A percentile compares a stretch with the other conserved stretches of the same genome.
These are phyloP conservation scores for Arachnomyces sp. DNA, from an alignment of 2,329 filamentous ascomycete genomes.

Conservation along the genomic window DNA sequence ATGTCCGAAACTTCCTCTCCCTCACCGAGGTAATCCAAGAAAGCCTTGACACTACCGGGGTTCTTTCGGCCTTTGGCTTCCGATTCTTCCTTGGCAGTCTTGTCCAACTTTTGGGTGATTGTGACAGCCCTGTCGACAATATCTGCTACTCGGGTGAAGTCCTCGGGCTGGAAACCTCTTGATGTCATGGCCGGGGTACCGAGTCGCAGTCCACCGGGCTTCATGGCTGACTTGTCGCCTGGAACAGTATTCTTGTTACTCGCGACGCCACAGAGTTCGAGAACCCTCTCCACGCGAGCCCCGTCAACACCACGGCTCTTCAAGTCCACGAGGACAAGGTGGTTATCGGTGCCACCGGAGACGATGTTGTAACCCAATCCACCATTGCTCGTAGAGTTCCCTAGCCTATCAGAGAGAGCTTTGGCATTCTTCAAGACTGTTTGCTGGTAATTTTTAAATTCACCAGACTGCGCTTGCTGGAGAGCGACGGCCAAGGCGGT, in stretches of 20 bases:
- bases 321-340: slow-evolving; percentile 93
- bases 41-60: slow-evolving; percentile 97
- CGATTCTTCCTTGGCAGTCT: slow-evolving; percentile 58
- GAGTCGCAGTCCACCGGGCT: slow-evolving; percentile 86
- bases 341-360: slow-evolving; percentile 90
- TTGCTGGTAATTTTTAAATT: slow-evolving; percentile 91
- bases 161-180: slow-evolving; percentile 77
- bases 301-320: slow-evolving; percentile 81
- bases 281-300: slow-evolving; percentile 79
- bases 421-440: slow-evolving; percentile 91
- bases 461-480: slow-evolving; percentile 80
- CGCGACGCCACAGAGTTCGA: slow-evolving; percentile 91
- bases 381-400: slow-evolving; percentile 61
- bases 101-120: slow-evolving; percentile 70
- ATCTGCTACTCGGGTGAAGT: slow-evolving; percentile 79
- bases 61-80: slow-evolving; percentile 82
- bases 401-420: slow-evolving; percentile 64
- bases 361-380: slow-evolving; percentile 87
- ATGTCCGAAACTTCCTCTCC: slow-evolving; percentile 74
- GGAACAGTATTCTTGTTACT: slow-evolving; percentile 99
- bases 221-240: slow-evolving; percentile 85
- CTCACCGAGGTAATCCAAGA: slow-evolving; percentile 80
- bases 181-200: slow-evolving; percentile 97
- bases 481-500: slow-evolving; percentile 90
- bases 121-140: slow-evolving; percentile 77